These are phyloP conservation scores for Ophiostoma tasmaniense DNA, from an alignment of 2,329 filamentous ascomycete species.

Conservation along the genomic window DNA sequence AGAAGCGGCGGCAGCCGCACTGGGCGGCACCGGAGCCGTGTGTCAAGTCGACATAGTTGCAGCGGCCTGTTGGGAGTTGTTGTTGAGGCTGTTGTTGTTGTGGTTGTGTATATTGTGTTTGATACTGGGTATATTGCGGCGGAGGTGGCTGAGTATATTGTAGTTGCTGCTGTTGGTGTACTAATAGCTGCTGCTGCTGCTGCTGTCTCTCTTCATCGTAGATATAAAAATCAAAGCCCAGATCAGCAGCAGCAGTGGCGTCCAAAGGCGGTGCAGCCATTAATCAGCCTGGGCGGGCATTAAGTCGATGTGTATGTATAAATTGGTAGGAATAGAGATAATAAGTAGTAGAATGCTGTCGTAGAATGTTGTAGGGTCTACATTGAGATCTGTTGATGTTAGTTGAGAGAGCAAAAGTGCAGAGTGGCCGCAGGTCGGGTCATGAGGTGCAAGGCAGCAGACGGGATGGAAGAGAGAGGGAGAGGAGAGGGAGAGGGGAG, in stretches of 20 bases:
- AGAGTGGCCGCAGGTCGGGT: conserved; percentile 1
- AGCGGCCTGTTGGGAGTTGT: conserved; percentile 43
- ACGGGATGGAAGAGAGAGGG: neutral
- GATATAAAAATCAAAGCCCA: conserved; percentile 39
- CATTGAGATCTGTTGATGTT: conserved; percentile 6
- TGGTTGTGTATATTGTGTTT: neutral
- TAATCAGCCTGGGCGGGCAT: conserved; percentile 34
- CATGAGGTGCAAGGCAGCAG: neutral
- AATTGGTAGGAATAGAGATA: neutral
- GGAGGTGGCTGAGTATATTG: neutral
- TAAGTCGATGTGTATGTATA: neutral
- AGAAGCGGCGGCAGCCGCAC: conserved; percentile 55
- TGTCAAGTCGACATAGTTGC: conserved; percentile 49
- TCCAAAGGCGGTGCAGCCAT: conserved; percentile 48
- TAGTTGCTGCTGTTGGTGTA: neutral
- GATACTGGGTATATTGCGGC: neutral
- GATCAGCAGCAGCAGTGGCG: conserved; percentile 22
- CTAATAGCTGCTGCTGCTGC: neutral
- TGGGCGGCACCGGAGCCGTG: conserved; percentile 43
- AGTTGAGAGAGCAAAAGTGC: neutral
- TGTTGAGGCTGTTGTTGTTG: conserved; percentile 20
- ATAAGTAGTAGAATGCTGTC: neutral
- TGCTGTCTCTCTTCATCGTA: conserved; percentile 13
- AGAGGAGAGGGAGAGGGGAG: neutral
- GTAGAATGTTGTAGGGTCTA: neutral